These are phyloP conservation scores for Hylodesmum podocarpum DNA, from an alignment of 306 rosid species.

Conservation along the genomic window DNA sequence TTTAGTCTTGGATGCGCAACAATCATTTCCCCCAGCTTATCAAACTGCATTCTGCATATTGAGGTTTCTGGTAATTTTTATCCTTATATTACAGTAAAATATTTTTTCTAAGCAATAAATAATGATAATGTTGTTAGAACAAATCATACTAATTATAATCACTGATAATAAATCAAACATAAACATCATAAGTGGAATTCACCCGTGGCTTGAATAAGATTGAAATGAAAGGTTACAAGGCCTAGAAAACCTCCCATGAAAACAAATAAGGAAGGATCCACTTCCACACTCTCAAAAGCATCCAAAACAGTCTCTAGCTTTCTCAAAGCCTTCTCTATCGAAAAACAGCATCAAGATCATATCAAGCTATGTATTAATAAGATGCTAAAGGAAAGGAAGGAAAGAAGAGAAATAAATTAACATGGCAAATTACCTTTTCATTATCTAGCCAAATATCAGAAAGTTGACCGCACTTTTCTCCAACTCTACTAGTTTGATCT, in stretches of 20 bases:
- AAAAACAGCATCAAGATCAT: conserved; percentile 41
- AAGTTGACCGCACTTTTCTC: conserved; percentile 73
- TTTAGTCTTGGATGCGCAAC: conserved; percentile 65
- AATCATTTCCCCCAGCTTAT: conserved; percentile 71
- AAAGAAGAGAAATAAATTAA: background rate
- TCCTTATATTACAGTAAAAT: background rate
- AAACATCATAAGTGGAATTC: conserved; percentile 17
- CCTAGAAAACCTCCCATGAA: conserved; percentile 87
- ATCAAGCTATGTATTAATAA: background rate
- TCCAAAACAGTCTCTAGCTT: conserved; percentile 59
- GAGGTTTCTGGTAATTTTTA: conserved; percentile 19
- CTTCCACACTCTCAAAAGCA: conserved; percentile 75
- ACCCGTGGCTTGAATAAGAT: conserved; percentile 72
- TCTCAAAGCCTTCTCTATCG: conserved; percentile 71
- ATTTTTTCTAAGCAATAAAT: conserved; percentile 2
- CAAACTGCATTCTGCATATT: conserved; percentile 67
- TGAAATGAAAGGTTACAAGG: conserved; percentile 77
- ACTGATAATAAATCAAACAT: background rate
- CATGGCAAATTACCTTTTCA: conserved; percentile 67
- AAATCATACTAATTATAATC: background rate
- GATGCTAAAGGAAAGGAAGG: background rate
- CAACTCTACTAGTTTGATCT: conserved; percentile 72
- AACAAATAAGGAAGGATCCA: conserved; percentile 80
- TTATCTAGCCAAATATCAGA: no score
- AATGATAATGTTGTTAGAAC: background rate